Evolutionary conservation across 345 rosid genomes (phyloP), one percentile per base, ranked within the genome.

Genomic region (Erodium maritimum): DNA sequence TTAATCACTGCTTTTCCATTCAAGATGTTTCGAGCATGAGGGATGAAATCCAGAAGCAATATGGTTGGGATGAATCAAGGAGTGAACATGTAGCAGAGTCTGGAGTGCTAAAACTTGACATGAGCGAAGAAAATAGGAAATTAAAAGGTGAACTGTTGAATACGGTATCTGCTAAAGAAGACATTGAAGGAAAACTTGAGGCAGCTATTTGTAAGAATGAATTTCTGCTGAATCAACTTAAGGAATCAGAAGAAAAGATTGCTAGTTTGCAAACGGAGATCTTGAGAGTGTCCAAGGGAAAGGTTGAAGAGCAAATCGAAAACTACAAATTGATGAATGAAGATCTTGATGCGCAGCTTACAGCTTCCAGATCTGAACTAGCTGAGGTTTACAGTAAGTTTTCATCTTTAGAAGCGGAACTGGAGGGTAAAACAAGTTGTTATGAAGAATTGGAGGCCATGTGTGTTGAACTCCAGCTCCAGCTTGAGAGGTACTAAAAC

Each of bases 1-100:
- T 86, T 63, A 88, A 80, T 67, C 93, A 88, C 46, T 88, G 99
- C 60, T 88, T 88, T 67, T 86, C 99, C 58, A 76, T 88, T 56
- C 96, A 88, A 80, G 94, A 88, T 77, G 95, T 86, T 81, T 79
- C 96, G 59, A 82, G 86, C 86, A 91, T 82, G 90, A 84, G 71
- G 75, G 78, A 82, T 60, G 88, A 73, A 61, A 69, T 84, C 19
- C 75, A 75, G 74, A 86, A 81, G 74, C 79, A 79, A 53, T 72
- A 73, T 23, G 80, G 84, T 29, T 78, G 89, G 85, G 95, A 84
- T 67, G 96, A 80, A 58, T 56, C 83, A 12, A 63, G 59, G 25
- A 82, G 84, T 68, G 99, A 78, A 78, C 65, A 75, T 45, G 88
- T 60, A 25, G 50, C 53, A 55, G 68, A 71, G 23, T 66, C 53